Evolutionary conservation across 2,329 filamentous ascomycete species (phyloP).

Genomic region (Diplodia corticola): DNA sequence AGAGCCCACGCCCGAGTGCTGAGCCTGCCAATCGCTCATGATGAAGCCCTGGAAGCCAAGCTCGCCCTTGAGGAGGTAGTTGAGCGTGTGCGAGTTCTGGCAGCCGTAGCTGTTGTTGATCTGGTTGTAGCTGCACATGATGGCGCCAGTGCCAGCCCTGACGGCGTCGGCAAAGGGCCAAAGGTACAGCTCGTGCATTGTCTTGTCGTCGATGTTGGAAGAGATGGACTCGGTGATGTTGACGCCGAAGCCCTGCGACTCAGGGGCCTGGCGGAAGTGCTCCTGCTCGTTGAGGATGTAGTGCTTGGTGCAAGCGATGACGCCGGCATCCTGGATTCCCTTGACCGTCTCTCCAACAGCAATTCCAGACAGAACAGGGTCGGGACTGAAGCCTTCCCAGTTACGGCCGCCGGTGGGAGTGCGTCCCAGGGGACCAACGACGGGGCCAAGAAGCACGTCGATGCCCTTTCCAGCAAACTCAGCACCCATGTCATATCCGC

Average conservation of each 20-base stretch:
- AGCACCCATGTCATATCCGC: constrained; percentile 71
- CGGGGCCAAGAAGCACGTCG: constrained; percentile 74
- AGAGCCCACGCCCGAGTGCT: constrained; percentile 66
- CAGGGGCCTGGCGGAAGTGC: constrained; percentile 64
- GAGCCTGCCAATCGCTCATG: constrained; percentile 71
- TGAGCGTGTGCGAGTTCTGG: constrained; percentile 75
- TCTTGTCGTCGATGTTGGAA: constrained; percentile 64
- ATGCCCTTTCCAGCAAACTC: constrained; percentile 76
- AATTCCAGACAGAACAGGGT: constrained; percentile 73
- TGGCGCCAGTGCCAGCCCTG: constrained; percentile 50
- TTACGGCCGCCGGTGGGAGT: constrained; percentile 67
- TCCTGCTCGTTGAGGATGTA: constrained; percentile 73
- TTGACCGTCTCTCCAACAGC: constrained; percentile 71
- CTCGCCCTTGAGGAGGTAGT: constrained; percentile 75
- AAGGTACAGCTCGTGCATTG: constrained; percentile 64
- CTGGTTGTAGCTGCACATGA: constrained; percentile 69
- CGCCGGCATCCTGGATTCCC: constrained; percentile 78
- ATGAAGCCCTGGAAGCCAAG: constrained; percentile 80
- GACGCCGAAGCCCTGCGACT: constrained; percentile 60
- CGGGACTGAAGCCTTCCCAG: constrained; percentile 72
- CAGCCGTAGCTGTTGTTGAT: constrained; percentile 79
- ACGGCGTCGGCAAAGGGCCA: constrained; percentile 59
- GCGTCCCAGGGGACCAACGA: constrained; percentile 71
- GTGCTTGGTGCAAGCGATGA: constrained; percentile 76
- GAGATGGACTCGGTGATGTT: constrained; percentile 63